A percentile compares a stretch with the other conserved stretches of the same genome.
Evolutionary conservation across 345 rosid genomes (phyloP).

Genomic region (Hypericum perforatum): DNA sequence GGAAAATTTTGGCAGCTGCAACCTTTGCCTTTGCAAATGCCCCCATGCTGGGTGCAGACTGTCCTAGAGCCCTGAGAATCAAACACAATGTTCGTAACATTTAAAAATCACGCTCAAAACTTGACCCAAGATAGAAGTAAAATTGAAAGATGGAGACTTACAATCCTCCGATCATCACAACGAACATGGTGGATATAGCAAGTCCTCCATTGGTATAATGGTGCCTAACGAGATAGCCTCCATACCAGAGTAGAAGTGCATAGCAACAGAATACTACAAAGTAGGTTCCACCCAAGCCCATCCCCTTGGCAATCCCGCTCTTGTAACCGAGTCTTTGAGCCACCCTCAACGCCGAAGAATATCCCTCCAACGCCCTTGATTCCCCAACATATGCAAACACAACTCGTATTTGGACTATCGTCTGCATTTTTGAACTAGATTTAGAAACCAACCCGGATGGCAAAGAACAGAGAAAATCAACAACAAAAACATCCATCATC

Average conservation of each 20-base stretch:
- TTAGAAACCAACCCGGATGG: constrained; percentile 23
- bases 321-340: constrained; percentile 82
- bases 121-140: neutral
- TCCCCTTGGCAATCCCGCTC: constrained; percentile 79
- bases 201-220: constrained; percentile 92
- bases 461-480: constrained; percentile 8
- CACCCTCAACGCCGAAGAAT: constrained; percentile 62
- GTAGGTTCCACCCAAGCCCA: constrained; percentile 94
- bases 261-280: constrained; percentile 92
- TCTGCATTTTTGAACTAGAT: constrained; percentile 37
- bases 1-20: constrained; percentile 84
- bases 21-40: constrained; percentile 90
- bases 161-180: constrained; percentile 96
- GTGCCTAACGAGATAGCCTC: constrained; percentile 85
- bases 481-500: neutral
- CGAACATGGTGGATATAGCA: constrained; percentile 93
- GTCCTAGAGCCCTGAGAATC: constrained; percentile 65
- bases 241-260: constrained; percentile 93
- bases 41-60: constrained; percentile 87
- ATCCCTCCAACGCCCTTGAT: constrained; percentile 67
- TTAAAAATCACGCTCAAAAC: neutral
- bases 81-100: neutral
- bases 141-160: constrained; percentile 29
- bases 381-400: constrained; percentile 87
- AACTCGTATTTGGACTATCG: constrained; percentile 83